phyloP scores from a whole-genome alignment of 2,329 filamentous ascomycete species.

The Beauveria scarabaeidicola region DNA sequence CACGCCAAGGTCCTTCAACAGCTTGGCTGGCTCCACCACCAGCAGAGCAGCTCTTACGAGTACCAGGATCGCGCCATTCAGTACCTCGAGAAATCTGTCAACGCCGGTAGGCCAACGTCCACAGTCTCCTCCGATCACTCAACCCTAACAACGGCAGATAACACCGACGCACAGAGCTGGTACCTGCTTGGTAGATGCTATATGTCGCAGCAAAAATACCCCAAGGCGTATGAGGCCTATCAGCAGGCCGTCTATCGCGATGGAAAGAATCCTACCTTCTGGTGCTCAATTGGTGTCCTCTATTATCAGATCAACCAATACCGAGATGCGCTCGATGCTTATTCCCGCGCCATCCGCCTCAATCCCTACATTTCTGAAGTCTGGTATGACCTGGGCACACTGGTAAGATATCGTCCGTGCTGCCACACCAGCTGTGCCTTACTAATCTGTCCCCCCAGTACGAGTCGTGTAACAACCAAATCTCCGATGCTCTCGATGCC shows the following conservation, averaged over 20 bases:
- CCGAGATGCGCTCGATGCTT: constrained; percentile 92
- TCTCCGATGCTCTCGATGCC: constrained; percentile 88
- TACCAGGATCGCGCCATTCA: constrained; percentile 96
- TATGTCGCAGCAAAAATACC: constrained; percentile 99
- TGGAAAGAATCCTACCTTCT: constrained; percentile 95
- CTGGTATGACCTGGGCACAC: constrained; percentile 94
- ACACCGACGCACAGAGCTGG: constrained; percentile 95
- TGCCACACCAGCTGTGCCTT: constrained; percentile 21
- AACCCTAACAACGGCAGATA: constrained; percentile 50
- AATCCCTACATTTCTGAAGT: constrained; percentile 99
- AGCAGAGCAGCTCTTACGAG: constrained; percentile 83
- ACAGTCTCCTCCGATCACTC: background rate
- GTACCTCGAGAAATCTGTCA: constrained; percentile 93
- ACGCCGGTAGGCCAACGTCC: constrained; percentile 57
- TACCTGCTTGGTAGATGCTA: constrained; percentile 96
- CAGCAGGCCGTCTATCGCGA: constrained; percentile 98
- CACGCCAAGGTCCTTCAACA: constrained; percentile 98
- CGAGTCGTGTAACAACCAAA: constrained; percentile 98
- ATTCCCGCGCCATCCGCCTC: constrained; percentile 89
- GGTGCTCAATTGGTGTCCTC: constrained; percentile 97
- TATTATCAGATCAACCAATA: constrained; percentile 99
- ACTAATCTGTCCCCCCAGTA: constrained; percentile 48
- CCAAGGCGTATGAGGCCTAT: constrained; percentile 96
- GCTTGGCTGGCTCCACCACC: constrained; percentile 94
- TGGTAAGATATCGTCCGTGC: constrained; percentile 53